phyloP scores from a whole-genome alignment of 495 filamentous ascomycete genomes.

The Astrothelium subdiscretum region DNA sequence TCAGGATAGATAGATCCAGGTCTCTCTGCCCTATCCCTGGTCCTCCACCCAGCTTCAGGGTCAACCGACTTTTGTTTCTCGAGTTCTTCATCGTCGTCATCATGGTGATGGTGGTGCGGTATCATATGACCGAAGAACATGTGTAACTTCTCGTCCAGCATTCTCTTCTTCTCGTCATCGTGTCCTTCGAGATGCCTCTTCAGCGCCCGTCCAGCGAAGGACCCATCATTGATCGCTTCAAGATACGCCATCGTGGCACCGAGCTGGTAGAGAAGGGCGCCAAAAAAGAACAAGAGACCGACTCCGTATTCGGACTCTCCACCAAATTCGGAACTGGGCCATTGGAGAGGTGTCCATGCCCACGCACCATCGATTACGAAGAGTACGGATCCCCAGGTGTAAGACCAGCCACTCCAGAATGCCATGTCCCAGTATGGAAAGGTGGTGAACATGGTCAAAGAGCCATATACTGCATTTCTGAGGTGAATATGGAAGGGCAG shows the following conservation, averaged over 20 bases:
- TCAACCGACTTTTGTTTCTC: conserved; percentile 7
- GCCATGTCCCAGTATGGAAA: conserved; percentile 16
- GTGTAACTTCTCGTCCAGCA: conserved; percentile 14
- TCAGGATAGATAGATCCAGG: conserved; percentile 8
- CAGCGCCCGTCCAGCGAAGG: conserved; percentile 12
- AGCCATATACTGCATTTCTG: neutral
- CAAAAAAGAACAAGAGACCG: conserved; percentile 11
- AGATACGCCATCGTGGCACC: conserved; percentile 12
- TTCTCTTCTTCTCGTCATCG: conserved; percentile 8
- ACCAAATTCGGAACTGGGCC: conserved; percentile 2
- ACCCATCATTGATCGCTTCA: conserved; percentile 16
- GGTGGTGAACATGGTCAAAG: conserved; percentile 6
- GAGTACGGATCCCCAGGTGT: conserved; percentile 12
- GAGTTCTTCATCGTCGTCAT: conserved; percentile 4
- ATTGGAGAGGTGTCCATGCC: conserved; percentile 4
- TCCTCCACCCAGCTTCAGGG: conserved; percentile 7
- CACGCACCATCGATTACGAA: conserved; percentile 12
- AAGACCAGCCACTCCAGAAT: conserved; percentile 14
- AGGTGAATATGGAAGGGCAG: neutral
- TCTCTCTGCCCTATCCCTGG: neutral
- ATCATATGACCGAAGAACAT: conserved; percentile 8
- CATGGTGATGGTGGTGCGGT: conserved; percentile 3
- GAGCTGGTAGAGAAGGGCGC: conserved; percentile 11
- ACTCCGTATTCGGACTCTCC: conserved; percentile 8
- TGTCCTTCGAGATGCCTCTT: conserved; percentile 9